Percentiles rank a stretch among this genome's conserved stretches.
Evolutionary conservation across 2,329 filamentous ascomycete species (phyloP).

Genomic region (Neofusicoccum ribis): DNA sequence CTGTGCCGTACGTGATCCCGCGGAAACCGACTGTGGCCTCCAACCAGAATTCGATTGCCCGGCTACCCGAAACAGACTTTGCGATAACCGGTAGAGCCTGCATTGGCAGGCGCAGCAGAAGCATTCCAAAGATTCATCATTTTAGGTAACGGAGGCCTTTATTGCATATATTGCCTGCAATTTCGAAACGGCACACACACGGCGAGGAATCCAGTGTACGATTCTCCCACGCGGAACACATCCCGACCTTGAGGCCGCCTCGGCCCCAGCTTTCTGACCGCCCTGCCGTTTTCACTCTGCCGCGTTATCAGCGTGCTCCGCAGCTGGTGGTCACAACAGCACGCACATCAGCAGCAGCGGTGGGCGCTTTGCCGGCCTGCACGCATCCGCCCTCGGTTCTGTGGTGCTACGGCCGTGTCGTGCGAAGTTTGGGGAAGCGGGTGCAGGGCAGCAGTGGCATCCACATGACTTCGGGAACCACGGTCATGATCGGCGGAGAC

Average conservation of each 20-base stretch:
- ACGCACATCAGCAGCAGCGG: neutral
- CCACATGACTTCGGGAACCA: conserved; percentile 6
- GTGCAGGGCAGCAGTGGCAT: neutral
- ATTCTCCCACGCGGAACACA: neutral
- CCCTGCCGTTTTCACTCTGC: neutral
- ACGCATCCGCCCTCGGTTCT: conserved; percentile 8
- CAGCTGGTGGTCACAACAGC: neutral
- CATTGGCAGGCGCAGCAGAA: neutral
- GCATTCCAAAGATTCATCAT: neutral
- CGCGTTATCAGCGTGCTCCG: neutral
- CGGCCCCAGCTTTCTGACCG: neutral
- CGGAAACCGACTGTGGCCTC: conserved; percentile 3
- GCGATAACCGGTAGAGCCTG: conserved; percentile 1
- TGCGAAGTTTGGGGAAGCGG: conserved; percentile 1
- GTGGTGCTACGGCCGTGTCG: neutral
- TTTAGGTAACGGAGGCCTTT: neutral
- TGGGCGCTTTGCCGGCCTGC: neutral
- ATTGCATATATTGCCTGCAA: conserved; percentile 1
- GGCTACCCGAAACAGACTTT: conserved; percentile 15
- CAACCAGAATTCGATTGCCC: neutral
- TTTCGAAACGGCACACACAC: neutral
- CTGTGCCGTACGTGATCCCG: conserved; percentile 1
- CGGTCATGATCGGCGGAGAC: neutral
- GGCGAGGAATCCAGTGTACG: neutral
- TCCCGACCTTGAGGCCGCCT: neutral